Conservation (phyloP, 805 yeast species). For the Teunomyces cretensis region DNA sequence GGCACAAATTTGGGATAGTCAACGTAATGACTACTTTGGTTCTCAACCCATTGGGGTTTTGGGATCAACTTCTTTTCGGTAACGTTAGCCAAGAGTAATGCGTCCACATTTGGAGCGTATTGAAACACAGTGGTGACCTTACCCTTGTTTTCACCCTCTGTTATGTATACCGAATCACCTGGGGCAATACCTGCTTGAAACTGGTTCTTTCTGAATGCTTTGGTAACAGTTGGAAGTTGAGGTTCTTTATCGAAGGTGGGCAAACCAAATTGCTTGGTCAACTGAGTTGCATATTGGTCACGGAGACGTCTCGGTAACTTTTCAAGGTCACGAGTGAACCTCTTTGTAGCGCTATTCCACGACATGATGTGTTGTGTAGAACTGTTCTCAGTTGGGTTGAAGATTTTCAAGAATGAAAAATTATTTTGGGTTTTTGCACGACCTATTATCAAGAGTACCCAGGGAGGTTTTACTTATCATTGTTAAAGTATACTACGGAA, state of each 20-base stretch:
- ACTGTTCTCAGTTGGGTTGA: background rate
- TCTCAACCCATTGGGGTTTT: constrained; percentile 66
- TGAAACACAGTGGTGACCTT: constrained; percentile 65
- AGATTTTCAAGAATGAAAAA: constrained; percentile 2
- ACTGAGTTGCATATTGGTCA: constrained; percentile 20
- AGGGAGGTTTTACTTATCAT: background rate
- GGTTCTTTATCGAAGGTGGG: constrained; percentile 33
- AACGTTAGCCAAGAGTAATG: constrained; percentile 66
- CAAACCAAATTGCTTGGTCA: constrained; percentile 24
- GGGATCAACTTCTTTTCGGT: constrained; percentile 70
- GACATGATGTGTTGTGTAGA: constrained; percentile 23
- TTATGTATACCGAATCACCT: constrained; percentile 77
- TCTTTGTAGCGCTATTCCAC: constrained; percentile 31
- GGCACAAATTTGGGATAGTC: constrained; percentile 67
- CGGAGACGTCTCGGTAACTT: constrained; percentile 32
- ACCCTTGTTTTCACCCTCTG: constrained; percentile 73
- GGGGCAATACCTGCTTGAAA: constrained; percentile 59
- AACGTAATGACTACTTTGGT: constrained; percentile 69
- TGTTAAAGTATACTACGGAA: no score
- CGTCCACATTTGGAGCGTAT: constrained; percentile 59
- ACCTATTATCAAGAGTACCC: background rate
- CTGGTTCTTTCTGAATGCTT: constrained; percentile 36
- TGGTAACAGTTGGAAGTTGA: constrained; percentile 17
- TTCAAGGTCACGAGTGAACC: constrained; percentile 37
- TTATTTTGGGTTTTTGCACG: constrained; percentile 5